Evolutionary conservation across 2,329 filamentous ascomycete genomes (phyloP).

Genomic region (Talaromyces sp.): DNA sequence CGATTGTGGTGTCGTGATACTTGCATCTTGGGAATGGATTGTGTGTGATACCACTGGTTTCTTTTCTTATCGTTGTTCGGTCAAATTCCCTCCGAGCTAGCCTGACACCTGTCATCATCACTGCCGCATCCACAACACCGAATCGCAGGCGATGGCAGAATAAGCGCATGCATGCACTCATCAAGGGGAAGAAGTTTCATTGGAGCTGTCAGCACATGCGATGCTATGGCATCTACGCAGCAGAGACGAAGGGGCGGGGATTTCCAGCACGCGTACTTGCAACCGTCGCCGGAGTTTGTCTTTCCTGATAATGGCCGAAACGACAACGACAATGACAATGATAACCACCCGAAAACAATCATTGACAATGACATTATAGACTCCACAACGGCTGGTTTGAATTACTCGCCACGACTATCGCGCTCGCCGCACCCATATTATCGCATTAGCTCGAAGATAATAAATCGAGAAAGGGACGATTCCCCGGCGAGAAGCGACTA

Average conservation of each 20-base stretch:
- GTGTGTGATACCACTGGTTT: background rate
- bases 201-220: conserved; percentile 7
- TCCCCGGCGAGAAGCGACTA: conserved; percentile 20
- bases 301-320: conserved; percentile 21
- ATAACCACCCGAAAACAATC: conserved; percentile 5
- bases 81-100: background rate
- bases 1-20: background rate
- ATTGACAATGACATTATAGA: conserved; percentile 18
- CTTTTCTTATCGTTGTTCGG: background rate
- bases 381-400: background rate
- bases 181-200: conserved; percentile 4
- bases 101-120: conserved; percentile 2
- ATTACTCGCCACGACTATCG: conserved; percentile 12
- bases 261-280: conserved; percentile 17
- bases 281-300: conserved; percentile 23
- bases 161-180: conserved; percentile 4
- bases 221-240: conserved; percentile 17
- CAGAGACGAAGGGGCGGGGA: background rate
- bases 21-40: background rate
- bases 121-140: background rate
- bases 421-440: conserved; percentile 19
- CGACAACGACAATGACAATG: conserved; percentile 18
- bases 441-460: conserved; percentile 53
- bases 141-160: conserved; percentile 7
- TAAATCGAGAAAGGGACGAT: conserved; percentile 46